A percentile compares a stretch with the other conserved stretches of the same genome.
phyloP scores from a whole-genome alignment of 345 rosid species.

The Psidium friedrichsthalianum region DNA sequence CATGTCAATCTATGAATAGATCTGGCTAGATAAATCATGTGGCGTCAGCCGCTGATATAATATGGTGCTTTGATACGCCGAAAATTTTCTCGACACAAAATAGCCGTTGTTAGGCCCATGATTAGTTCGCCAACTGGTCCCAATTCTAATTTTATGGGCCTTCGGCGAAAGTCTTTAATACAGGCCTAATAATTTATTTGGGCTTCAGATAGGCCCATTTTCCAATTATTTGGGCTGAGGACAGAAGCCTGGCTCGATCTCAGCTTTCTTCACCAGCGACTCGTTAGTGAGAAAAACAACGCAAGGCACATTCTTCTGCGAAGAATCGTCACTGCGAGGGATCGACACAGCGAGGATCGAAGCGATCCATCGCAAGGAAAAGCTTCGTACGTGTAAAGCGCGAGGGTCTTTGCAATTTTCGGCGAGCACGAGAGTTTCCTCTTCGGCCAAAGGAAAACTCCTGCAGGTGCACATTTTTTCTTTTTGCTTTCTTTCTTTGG shows the following conservation, averaged over 20 bases:
- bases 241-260: neutral
- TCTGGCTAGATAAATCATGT: neutral
- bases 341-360: neutral
- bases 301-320: neutral
- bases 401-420: neutral
- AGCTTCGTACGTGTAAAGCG: neutral
- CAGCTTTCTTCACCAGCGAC: neutral
- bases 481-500: neutral
- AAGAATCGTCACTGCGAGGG: neutral
- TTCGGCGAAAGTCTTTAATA: accelerated
- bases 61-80: neutral
- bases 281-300: neutral
- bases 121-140: neutral
- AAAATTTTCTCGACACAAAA: neutral
- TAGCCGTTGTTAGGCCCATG: neutral
- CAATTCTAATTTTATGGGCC: neutral
- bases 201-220: neutral
- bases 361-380: neutral
- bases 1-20: neutral
- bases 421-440: constrained; percentile 50
- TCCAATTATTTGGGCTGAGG: neutral
- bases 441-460: constrained; percentile 62
- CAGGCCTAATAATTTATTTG: neutral
- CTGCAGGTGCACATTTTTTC: constrained; percentile 32
- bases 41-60: neutral